These are phyloP conservation scores for Trapa bicornis DNA, from an alignment of 345 rosid genomes.

Conservation along the genomic window DNA sequence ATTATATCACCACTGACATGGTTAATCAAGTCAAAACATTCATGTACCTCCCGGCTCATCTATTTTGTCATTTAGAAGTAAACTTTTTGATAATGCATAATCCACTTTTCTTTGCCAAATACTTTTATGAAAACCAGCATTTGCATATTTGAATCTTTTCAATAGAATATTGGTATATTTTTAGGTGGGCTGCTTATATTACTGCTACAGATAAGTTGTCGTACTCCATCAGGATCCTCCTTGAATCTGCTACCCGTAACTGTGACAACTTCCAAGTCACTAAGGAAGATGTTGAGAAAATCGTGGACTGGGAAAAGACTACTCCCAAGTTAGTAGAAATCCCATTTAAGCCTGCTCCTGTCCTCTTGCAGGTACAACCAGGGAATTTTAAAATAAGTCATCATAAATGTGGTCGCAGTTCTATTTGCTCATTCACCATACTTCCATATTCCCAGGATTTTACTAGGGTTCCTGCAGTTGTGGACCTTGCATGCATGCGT, in stretches of 20 bases:
- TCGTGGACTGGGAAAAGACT: constrained; percentile 82
- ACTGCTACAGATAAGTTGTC: constrained; percentile 59
- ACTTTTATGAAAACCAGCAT: too few species aligned
- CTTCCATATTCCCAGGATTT: constrained; percentile 52
- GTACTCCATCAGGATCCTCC: constrained; percentile 81
- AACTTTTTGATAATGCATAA: too few species aligned
- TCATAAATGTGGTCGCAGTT: background rate
- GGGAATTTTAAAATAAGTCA: background rate
- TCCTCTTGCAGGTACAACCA: constrained; percentile 62
- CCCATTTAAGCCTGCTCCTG: constrained; percentile 98
- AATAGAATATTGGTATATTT: too few species aligned
- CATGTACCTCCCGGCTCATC: too few species aligned
- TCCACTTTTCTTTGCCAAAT: too few species aligned
- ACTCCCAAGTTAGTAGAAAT: constrained; percentile 92
- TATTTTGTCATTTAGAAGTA: too few species aligned
- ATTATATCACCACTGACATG: too few species aligned
- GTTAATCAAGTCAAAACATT: too few species aligned
- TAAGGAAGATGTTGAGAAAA: constrained; percentile 88
- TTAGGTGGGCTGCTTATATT: too few species aligned
- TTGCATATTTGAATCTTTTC: too few species aligned
- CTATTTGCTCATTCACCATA: constrained; percentile 4
- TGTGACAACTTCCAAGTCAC: constrained; percentile 97
- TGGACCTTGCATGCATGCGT: constrained; percentile 98
- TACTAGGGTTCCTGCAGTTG: constrained; percentile 99
- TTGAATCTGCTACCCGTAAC: constrained; percentile 91